phyloP scores from a whole-genome alignment of 2,329 filamentous ascomycete genomes.

The Pseudogymnoascus sp. region DNA sequence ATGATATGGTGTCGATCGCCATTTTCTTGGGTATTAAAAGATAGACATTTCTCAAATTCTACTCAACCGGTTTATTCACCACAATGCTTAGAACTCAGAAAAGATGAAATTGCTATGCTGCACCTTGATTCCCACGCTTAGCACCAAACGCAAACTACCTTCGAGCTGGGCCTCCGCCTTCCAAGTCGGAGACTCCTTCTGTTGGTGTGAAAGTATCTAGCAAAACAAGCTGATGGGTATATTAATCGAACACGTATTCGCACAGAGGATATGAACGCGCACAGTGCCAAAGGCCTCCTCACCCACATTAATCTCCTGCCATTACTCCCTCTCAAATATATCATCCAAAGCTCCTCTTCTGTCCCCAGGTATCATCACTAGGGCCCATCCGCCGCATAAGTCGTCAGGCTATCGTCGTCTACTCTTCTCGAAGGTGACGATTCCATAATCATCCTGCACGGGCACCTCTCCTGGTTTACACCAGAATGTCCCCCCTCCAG shows the following conservation, averaged over 20 bases:
- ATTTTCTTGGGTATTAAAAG: not conserved
- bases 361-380: conserved; percentile 2
- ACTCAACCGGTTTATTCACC: not conserved
- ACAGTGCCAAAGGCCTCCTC: not conserved
- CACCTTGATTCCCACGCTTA: conserved; percentile 4
- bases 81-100: not conserved
- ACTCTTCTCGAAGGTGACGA: not conserved
- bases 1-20: not conserved
- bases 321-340: not conserved
- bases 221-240: conserved; percentile 8
- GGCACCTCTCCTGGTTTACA: not conserved
- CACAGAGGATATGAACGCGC: conserved; percentile 5
- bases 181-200: not conserved
- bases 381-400: not conserved
- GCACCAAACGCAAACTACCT: conserved; percentile 4
- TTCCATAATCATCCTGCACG: not conserved
- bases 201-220: conserved; percentile 3
- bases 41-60: conserved; percentile 5
- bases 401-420: not conserved
- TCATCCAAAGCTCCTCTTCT: not conserved
- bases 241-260: conserved; percentile 2
- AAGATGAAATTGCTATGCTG: not conserved
- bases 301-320: not conserved
- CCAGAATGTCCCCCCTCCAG: not conserved
- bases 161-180: not conserved